Evolutionary conservation across 495 filamentous ascomycete species (phyloP).

Genomic region (Chaetomium cochliodes): DNA sequence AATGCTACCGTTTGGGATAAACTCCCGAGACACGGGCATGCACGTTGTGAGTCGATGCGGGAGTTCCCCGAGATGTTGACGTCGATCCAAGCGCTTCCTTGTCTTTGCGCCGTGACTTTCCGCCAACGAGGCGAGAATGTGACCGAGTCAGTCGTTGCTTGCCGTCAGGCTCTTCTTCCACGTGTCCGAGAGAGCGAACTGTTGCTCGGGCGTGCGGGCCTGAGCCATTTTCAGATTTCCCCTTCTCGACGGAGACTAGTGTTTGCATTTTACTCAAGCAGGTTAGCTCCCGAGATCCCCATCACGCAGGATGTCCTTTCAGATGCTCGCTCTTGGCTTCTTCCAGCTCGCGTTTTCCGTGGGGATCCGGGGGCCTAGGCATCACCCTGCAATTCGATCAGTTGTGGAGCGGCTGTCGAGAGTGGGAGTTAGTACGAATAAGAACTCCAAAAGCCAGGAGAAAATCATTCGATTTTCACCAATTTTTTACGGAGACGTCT

Average conservation of each 20-base stretch:
- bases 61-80: not conserved
- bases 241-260: not conserved
- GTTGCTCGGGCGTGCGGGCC: not conserved
- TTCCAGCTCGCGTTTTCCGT: not conserved
- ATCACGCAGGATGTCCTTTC: not conserved
- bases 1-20: constrained; percentile 2
- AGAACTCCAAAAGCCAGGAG: not conserved
- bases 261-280: constrained; percentile 2
- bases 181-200: not conserved
- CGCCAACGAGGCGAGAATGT: not conserved
- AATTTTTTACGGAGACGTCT: not conserved
- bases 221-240: not conserved
- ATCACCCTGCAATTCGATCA: not conserved
- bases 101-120: not conserved
- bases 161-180: not conserved
- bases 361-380: not conserved
- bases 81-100: not conserved
- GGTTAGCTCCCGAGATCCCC: not conserved
- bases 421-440: not conserved
- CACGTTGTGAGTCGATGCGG: not conserved
- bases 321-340: not conserved
- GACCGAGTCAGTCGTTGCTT: not conserved
- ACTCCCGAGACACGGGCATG: constrained; percentile 9
- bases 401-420: constrained; percentile 4
- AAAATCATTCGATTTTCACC: not conserved